Conservation (phyloP, 768 basidiomycete genomes). For the Lentinula detonsa region DNA sequence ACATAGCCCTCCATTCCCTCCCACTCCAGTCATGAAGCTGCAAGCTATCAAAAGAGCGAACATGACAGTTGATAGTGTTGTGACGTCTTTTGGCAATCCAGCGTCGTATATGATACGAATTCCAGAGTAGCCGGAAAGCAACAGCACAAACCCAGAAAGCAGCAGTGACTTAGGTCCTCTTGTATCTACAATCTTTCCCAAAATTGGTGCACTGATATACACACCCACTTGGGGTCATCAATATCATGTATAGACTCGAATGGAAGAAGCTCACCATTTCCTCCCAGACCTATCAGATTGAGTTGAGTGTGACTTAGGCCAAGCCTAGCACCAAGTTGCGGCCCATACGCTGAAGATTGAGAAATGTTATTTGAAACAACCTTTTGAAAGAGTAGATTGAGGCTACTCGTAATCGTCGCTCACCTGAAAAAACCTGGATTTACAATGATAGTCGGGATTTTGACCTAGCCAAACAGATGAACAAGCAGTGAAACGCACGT, state of each 20-base stretch:
- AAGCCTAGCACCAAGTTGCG: constrained; percentile 55
- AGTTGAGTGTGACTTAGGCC: constrained; percentile 52
- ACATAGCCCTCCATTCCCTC: constrained; percentile 48
- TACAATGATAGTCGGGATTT: not conserved
- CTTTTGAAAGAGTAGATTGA: not conserved
- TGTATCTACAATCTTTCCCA: constrained; percentile 52
- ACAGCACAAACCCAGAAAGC: constrained; percentile 34
- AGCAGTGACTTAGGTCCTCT: constrained; percentile 49
- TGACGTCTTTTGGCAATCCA: constrained; percentile 13
- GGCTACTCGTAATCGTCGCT: not conserved
- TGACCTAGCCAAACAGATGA: not conserved
- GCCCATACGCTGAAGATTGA: constrained; percentile 47
- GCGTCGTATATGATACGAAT: constrained; percentile 41
- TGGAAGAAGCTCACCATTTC: constrained; percentile 31
- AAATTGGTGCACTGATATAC: constrained; percentile 47
- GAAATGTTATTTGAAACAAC: not conserved
- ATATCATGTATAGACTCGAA: not conserved
- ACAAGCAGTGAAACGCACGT: constrained; percentile 2
- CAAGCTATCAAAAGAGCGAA: constrained; percentile 38
- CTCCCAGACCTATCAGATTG: constrained; percentile 52
- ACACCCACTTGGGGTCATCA: constrained; percentile 37
- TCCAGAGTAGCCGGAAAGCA: constrained; percentile 49
- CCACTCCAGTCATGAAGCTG: constrained; percentile 50
- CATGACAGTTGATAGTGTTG: constrained; percentile 19
- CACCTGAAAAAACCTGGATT: constrained; percentile 7